phyloP scores from a whole-genome alignment of 306 rosid genomes.

The Nissolia schottii region DNA sequence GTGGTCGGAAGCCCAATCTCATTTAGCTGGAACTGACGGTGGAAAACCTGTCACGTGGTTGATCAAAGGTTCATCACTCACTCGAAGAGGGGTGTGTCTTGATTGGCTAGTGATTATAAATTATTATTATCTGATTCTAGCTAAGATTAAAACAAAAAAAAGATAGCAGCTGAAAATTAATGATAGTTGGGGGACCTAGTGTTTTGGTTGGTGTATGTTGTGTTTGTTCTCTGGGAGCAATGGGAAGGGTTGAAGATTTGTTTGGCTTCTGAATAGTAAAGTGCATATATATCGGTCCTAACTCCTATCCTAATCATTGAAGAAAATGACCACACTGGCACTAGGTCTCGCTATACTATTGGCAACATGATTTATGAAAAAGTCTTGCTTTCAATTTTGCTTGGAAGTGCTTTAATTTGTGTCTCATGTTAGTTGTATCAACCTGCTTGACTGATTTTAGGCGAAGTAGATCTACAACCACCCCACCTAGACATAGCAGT shows the following conservation, averaged over 20 bases:
- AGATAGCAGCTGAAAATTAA: not conserved
- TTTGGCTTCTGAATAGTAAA: not conserved
- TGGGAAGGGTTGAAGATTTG: not conserved
- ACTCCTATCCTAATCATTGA: conserved; percentile 2
- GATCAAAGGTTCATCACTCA: conserved; percentile 33
- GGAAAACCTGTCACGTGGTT: not conserved
- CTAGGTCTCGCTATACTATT: not conserved
- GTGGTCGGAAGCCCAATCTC: conserved; percentile 70
- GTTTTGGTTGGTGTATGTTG: conserved; percentile 6
- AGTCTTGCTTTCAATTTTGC: not conserved
- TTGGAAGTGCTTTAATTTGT: not conserved
- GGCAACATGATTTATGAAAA: not conserved
- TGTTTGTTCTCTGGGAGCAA: conserved; percentile 19
- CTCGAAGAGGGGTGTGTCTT: conserved; percentile 42
- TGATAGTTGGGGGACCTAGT: conserved; percentile 19
- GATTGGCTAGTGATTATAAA: conserved; percentile 25
- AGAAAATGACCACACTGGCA: not conserved
- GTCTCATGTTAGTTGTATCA: not conserved
- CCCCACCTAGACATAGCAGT: not conserved
- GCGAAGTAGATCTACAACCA: not conserved
- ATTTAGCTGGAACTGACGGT: conserved; percentile 21
- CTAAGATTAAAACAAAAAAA: not conserved
- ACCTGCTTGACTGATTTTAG: not conserved
- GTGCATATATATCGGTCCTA: too few relatives aligned
- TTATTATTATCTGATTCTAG: conserved; percentile 1